phyloP scores from a whole-genome alignment of 2,329 filamentous ascomycete species.

The Alternaria sp. region DNA sequence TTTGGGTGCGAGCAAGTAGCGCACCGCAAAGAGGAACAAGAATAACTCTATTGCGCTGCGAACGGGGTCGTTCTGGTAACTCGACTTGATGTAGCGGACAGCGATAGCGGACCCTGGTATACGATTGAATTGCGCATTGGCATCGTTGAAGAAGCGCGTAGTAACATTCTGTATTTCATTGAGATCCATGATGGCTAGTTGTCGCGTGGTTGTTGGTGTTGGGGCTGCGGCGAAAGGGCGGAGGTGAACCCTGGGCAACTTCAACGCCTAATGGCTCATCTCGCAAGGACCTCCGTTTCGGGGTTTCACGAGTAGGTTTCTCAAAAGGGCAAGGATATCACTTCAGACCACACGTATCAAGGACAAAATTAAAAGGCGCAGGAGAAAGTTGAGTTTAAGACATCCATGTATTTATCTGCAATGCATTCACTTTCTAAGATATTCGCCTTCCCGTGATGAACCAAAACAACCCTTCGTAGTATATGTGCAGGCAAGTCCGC shows the following conservation, averaged over 20 bases:
- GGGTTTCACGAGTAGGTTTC: background rate
- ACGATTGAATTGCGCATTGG: slow-evolving; percentile 78
- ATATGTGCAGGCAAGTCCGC: slow-evolving; percentile 48
- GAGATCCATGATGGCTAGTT: slow-evolving; percentile 60
- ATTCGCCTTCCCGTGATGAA: slow-evolving; percentile 43
- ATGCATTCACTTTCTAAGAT: slow-evolving; percentile 52
- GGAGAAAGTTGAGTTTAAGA: slow-evolving; percentile 12
- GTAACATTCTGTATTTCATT: slow-evolving; percentile 64
- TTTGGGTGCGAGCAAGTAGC: slow-evolving; percentile 89
- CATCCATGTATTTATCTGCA: slow-evolving; percentile 44
- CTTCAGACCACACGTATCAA: background rate
- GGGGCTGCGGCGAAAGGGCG: slow-evolving; percentile 37
- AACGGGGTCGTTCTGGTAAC: slow-evolving; percentile 96
- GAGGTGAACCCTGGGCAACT: slow-evolving; percentile 26
- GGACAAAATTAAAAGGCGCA: background rate
- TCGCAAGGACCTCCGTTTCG: background rate
- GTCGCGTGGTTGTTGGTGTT: slow-evolving; percentile 8
- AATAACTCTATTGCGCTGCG: slow-evolving; percentile 93
- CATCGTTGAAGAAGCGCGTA: slow-evolving; percentile 63
- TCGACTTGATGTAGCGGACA: slow-evolving; percentile 93
- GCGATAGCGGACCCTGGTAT: slow-evolving; percentile 94
- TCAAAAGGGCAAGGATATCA: background rate
- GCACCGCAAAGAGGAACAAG: slow-evolving; percentile 92
- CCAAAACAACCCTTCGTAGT: slow-evolving; percentile 45
- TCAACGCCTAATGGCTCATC: slow-evolving; percentile 17